phyloP scores from a whole-genome alignment of 768 basidiomycete genomes.

The Mycena leptocephala region DNA sequence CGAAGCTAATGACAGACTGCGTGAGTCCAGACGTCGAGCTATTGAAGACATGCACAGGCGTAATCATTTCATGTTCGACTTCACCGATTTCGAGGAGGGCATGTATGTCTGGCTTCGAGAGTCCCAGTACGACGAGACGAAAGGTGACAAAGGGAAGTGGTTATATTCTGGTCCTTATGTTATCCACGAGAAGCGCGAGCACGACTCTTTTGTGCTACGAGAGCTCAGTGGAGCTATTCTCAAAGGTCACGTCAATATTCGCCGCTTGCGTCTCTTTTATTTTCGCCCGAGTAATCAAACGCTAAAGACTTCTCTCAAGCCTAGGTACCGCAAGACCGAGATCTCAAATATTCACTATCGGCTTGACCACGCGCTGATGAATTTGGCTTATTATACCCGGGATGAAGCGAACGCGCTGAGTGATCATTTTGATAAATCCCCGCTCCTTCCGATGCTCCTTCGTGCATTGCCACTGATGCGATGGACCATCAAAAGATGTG shows the following conservation, averaged over 20 bases:
- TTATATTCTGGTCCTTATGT: slow-evolving; percentile 51
- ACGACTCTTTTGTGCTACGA: slow-evolving; percentile 33
- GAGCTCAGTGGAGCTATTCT: slow-evolving; percentile 40
- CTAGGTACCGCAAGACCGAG: background rate
- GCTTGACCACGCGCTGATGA: background rate
- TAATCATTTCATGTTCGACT: slow-evolving; percentile 27
- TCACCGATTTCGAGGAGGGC: slow-evolving; percentile 39
- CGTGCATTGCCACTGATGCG: no score
- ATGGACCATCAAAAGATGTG: no score
- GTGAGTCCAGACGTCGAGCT: slow-evolving; percentile 19
- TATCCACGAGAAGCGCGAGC: slow-evolving; percentile 35
- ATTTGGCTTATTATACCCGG: no score
- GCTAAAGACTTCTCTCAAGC: background rate
- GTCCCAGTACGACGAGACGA: slow-evolving; percentile 47
- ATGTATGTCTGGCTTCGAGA: slow-evolving; percentile 51
- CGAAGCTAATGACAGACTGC: slow-evolving; percentile 27
- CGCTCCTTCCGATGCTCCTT: no score
- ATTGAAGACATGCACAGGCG: slow-evolving; percentile 42
- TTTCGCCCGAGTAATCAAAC: slow-evolving; percentile 21
- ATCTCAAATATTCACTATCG: no score
- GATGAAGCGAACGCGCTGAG: no score
- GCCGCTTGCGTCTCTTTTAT: slow-evolving; percentile 34
- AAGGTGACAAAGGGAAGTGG: slow-evolving; percentile 46
- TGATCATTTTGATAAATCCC: no score
- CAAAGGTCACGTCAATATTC: slow-evolving; percentile 34